Evolutionary conservation across 495 filamentous ascomycete species (phyloP), one percentile per base, ranked within the genome.

Genomic region (Penicillium alfredii): DNA sequence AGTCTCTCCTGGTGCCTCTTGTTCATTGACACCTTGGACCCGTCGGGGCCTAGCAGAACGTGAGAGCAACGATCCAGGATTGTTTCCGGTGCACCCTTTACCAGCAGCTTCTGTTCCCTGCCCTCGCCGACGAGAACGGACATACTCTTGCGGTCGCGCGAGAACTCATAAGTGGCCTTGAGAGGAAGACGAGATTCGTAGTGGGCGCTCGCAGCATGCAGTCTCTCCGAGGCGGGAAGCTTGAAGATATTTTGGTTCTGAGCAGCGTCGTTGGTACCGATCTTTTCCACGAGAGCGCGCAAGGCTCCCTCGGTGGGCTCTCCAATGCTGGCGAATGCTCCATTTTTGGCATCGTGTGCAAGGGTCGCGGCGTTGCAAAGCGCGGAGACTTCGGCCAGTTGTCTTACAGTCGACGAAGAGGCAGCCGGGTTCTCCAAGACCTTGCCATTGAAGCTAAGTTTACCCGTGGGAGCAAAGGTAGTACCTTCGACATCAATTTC

Each of bases 111-210:
- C 58, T 90, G 74, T 21, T 78, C 58, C 26, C 69, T 70, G 30
- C 71, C 76, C 28, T 74, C 66, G 35, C 82, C 79, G 30, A 92
- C 83, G 11, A 96, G 75, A 18, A 97, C 93, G 16, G 93, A 99
- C 93, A 99, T 99, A 56, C 93, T 97, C 74, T 99, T 99, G 13
- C 93, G 76, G 59, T 97, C 93, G 53, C 93, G 81, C 4, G 93
- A 97, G 63, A 99, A 99, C 57, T 99, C 93, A 44, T 89, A 99
- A 9, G 87, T 94, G 1, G 89, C 80, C 38, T 94, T 73, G 35
- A 81, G 77, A 20, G 79, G 77, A 31, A 77, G 73, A 49, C 74
- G 72, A 36, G 78, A 67, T 66, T 94, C 90, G 55, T 93, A 96
- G 70, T 82, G 85, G 24, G 77, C 73, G 69, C 86, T 96, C 29